A percentile compares a stretch with the other conserved stretches of the same genome.
phyloP scores from a whole-genome alignment of 805 yeast genomes.

The Yamadazyma insecticola region DNA sequence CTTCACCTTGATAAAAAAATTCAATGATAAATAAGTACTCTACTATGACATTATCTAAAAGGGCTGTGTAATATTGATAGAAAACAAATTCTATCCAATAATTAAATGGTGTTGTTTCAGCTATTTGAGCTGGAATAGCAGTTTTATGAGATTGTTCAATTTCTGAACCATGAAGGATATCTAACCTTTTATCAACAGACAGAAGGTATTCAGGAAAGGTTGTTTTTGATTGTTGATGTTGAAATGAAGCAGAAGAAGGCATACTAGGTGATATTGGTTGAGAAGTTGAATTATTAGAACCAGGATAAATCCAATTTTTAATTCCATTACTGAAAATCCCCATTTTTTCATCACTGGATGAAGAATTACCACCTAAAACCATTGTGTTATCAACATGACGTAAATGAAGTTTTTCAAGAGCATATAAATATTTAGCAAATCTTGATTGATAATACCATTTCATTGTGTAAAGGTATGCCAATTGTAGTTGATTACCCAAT shows the following conservation, averaged over 20 bases:
- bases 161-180: slow-evolving; percentile 39
- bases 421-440: slow-evolving; percentile 70
- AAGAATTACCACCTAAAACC: slow-evolving; percentile 44
- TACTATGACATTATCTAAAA: slow-evolving; percentile 70
- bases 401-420: slow-evolving; percentile 60
- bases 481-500: slow-evolving; percentile 66
- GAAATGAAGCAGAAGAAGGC: background rate
- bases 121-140: slow-evolving; percentile 78
- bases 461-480: slow-evolving; percentile 86
- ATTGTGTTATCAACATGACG: slow-evolving; percentile 51
- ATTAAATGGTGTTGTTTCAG: slow-evolving; percentile 64
- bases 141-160: slow-evolving; percentile 46
- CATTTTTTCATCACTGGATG: slow-evolving; percentile 21
- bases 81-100: slow-evolving; percentile 73
- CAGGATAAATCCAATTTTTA: slow-evolving; percentile 19
- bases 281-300: slow-evolving; percentile 2
- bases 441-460: slow-evolving; percentile 85
- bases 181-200: slow-evolving; percentile 53
- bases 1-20: slow-evolving; percentile 54
- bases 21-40: slow-evolving; percentile 72
- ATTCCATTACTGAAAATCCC: slow-evolving; percentile 18
- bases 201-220: slow-evolving; percentile 48
- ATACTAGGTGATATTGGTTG: slow-evolving; percentile 1
- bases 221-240: slow-evolving; percentile 9
- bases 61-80: slow-evolving; percentile 65